phyloP scores from a whole-genome alignment of 441 rosid genomes.

The Theobroma grandiflorum region DNA sequence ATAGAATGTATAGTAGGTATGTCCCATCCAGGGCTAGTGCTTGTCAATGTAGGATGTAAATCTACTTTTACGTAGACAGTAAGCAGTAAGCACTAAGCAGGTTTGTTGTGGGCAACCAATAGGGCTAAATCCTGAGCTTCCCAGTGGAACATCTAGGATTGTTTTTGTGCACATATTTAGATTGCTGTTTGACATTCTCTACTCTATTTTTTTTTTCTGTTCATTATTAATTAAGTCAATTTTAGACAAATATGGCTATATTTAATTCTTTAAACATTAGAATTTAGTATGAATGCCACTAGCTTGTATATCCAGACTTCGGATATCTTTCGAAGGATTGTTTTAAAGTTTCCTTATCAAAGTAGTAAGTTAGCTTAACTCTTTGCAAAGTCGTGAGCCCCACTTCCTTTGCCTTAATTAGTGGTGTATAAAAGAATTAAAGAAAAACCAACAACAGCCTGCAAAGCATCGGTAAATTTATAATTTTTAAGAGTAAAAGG shows the following conservation, averaged over 20 bases:
- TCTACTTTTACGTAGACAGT: neutral
- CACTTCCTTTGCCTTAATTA: too few relatives aligned
- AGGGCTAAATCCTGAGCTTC: neutral
- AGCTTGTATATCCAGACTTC: neutral
- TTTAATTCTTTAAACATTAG: neutral
- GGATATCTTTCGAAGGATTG: neutral
- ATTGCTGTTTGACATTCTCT: neutral
- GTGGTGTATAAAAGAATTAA: too few relatives aligned
- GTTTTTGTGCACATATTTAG: neutral
- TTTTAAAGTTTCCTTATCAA: neutral
- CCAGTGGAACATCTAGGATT: neutral
- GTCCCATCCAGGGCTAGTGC: neutral
- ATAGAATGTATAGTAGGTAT: neutral
- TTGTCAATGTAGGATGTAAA: neutral
- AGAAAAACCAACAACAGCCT: too few relatives aligned
- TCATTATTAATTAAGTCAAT: neutral
- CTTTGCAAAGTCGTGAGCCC: too few relatives aligned
- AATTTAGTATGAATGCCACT: neutral
- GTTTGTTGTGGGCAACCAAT: neutral
- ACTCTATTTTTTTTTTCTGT: neutral
- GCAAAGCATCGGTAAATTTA: too few relatives aligned
- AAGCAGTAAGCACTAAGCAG: neutral
- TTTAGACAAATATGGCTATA: neutral
- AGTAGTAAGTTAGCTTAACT: too few relatives aligned
- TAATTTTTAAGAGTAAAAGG: too few relatives aligned